These are phyloP conservation scores for Spergularia bocconei DNA, from an alignment of 148 eudicot species.

Conservation along the genomic window DNA sequence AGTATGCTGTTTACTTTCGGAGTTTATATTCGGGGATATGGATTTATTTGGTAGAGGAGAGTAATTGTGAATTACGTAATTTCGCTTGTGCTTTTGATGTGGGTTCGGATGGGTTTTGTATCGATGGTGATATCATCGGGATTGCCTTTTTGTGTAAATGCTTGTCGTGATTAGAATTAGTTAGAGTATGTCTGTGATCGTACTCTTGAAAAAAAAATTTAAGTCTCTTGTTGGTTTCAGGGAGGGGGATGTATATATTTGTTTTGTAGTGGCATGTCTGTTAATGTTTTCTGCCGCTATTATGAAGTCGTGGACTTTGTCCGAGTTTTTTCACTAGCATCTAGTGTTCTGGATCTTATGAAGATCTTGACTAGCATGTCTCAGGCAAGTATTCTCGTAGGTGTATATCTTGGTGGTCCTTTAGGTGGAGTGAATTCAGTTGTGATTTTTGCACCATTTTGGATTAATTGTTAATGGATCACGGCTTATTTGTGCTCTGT, in stretches of 20 bases:
- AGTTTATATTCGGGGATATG: too few relatives aligned
- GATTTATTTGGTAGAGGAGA: background rate
- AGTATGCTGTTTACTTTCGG: background rate
- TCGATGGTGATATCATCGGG: too few relatives aligned
- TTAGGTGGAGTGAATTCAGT: too few relatives aligned
- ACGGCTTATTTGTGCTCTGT: too few relatives aligned
- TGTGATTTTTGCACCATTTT: too few relatives aligned
- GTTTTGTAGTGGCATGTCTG: background rate
- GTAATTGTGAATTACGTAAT: background rate
- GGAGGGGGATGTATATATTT: background rate
- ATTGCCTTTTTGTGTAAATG: background rate
- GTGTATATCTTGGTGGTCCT: too few relatives aligned
- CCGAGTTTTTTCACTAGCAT: background rate
- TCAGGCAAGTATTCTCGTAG: too few relatives aligned
- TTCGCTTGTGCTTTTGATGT: background rate
- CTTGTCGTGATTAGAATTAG: background rate
- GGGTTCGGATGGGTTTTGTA: background rate
- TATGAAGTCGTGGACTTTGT: background rate
- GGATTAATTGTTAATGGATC: too few relatives aligned
- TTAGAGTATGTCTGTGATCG: background rate
- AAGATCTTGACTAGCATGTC: too few relatives aligned
- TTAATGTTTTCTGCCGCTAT: background rate
- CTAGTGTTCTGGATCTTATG: background rate
- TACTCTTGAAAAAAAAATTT: background rate
- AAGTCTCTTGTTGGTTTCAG: background rate